These are phyloP conservation scores for Phytopythium cucurbitacearum DNA, from an alignment of 352 stramenopile genomes.

Conservation along the genomic window DNA sequence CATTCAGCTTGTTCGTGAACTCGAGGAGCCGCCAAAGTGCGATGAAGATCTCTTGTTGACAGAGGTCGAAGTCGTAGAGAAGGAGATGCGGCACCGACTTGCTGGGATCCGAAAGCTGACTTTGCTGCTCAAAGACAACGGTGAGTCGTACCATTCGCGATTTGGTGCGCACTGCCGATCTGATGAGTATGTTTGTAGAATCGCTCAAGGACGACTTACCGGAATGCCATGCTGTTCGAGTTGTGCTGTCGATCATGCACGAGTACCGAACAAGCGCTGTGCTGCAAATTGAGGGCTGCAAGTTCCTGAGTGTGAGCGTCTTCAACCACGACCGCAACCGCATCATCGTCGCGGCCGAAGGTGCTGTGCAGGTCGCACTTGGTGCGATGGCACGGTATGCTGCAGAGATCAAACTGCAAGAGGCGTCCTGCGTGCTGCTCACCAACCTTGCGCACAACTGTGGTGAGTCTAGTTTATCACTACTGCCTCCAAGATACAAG, in stretches of 20 bases:
- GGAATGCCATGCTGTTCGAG: constrained; percentile 53
- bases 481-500: neutral
- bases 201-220: constrained; percentile 77
- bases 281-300: constrained; percentile 76
- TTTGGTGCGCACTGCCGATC: neutral
- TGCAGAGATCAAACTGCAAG: constrained; percentile 57
- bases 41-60: constrained; percentile 12
- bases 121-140: constrained; percentile 43
- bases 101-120: constrained; percentile 40
- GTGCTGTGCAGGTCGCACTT: constrained; percentile 51
- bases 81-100: constrained; percentile 25
- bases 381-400: constrained; percentile 57
- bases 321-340: constrained; percentile 80
- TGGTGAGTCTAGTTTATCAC: constrained; percentile 21
- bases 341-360: constrained; percentile 62
- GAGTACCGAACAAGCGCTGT: constrained; percentile 37
- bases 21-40: constrained; percentile 18
- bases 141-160: constrained; percentile 4
- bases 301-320: constrained; percentile 69
- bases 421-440: constrained; percentile 67
- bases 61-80: constrained; percentile 11
- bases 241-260: constrained; percentile 60
- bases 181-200: constrained; percentile 18
- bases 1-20: constrained; percentile 30
- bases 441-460: constrained; percentile 88